Conservation (phyloP, 2,329 filamentous ascomycete genomes). For the Aspergillus carbonarius region DNA sequence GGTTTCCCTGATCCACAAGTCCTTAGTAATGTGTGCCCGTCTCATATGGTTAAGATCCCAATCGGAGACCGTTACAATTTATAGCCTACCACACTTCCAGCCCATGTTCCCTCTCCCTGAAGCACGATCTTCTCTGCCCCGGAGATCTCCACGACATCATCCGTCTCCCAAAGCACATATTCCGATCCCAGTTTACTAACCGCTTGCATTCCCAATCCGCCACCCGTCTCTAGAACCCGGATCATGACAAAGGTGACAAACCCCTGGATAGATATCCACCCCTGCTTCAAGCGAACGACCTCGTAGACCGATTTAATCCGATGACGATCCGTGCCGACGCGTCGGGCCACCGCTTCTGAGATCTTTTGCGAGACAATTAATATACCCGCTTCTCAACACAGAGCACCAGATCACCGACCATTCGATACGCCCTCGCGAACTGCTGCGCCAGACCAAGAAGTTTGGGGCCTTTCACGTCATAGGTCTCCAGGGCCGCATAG, state of each 20-base stretch:
- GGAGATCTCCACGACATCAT: background rate
- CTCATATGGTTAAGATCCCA: too few relatives aligned
- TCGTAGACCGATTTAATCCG: background rate
- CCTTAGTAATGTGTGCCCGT: too few relatives aligned
- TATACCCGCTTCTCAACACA: background rate
- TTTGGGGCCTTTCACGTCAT: background rate
- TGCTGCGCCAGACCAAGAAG: background rate
- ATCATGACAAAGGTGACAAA: background rate
- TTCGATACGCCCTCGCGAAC: background rate
- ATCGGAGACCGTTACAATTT: too few relatives aligned
- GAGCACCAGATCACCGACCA: background rate
- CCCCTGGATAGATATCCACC: background rate
- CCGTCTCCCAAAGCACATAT: background rate
- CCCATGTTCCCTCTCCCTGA: background rate
- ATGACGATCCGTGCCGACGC: background rate
- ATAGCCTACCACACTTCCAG: background rate
- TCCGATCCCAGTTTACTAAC: background rate
- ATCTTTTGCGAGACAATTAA: background rate
- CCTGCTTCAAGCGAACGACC: background rate
- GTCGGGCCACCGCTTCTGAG: background rate
- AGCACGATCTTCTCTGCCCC: background rate
- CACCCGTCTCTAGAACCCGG: background rate
- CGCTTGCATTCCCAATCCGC: background rate
- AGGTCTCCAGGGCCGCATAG: background rate
- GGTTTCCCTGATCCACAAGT: too few relatives aligned